These are phyloP conservation scores for Syzygium malaccense DNA, from an alignment of 441 rosid genomes.

Conservation along the genomic window DNA sequence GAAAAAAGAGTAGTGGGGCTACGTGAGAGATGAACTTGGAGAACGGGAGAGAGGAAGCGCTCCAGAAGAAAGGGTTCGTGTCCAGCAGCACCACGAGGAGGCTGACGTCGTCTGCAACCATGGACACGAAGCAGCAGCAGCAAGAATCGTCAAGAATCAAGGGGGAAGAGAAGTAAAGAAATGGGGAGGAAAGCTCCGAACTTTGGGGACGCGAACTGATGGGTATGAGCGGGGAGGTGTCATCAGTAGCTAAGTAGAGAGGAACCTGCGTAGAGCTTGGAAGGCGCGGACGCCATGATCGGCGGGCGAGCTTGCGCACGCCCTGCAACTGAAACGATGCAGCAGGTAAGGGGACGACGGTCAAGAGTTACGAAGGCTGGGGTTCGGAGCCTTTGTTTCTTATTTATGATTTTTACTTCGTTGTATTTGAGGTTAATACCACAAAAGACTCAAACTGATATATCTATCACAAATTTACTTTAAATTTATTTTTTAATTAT, in stretches of 20 bases:
- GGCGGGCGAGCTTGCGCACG: background rate
- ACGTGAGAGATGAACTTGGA: conserved; percentile 80
- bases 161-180: background rate
- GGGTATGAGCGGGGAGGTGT: background rate
- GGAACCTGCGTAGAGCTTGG: conserved; percentile 69
- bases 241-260: background rate
- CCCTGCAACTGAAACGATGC: background rate
- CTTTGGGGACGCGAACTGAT: background rate
- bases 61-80: conserved; percentile 85
- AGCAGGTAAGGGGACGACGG: background rate
- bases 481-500: too few species aligned
- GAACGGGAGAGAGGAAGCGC: conserved; percentile 52
- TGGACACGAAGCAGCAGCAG: background rate
- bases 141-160: background rate
- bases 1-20: background rate
- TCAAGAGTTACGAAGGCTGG: too few species aligned
- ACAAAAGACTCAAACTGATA: rapidly evolving
- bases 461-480: too few species aligned
- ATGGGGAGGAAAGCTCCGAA: background rate
- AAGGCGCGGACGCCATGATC: conserved; percentile 56
- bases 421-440: background rate
- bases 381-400: too few species aligned
- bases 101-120: conserved; percentile 74
- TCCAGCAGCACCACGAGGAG: conserved; percentile 69
- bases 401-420: background rate